Base-by-base conservation (phyloP, 768 basidiomycete species). In the Leccinum sublutescens region DNA sequence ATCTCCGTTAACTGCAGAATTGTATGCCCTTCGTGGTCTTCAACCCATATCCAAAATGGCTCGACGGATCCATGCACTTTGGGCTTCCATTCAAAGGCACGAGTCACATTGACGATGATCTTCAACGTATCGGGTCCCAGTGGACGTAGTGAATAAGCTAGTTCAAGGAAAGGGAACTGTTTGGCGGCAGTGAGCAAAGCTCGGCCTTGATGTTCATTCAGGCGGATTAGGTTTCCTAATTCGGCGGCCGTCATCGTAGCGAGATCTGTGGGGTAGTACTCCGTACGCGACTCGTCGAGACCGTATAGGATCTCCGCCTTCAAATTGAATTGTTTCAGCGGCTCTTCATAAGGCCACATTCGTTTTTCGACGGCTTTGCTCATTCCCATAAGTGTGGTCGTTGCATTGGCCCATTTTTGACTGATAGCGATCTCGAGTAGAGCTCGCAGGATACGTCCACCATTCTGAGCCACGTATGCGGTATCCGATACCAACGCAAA, bases 401-500 rank as follows among this genome's bases (percentile, higher is more conserved):
- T 84, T 43, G 86, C 87, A 64, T 80, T 85, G 3, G 95, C 95
- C 92, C 91, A 98, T 72, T 95, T 94, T 62, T 84, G 85, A 71
- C 93, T 93, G 66, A 98, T 84, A 0, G 91, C 93, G 31, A 98
- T 96, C 71, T 99, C 97, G 15, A 98, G 82, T 1, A 99, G 79
- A 47, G 95, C 93, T n/a, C 97, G 86, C 55, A 93, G 81, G 63
- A 99, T 98, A 60, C 97, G 90, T 17, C 90, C 95, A 15, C 88
- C 91, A 67, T 98, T 99, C 70, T 98, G 95, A 23, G 95, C 91
- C 45, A 87, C 93, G 69, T 96, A 99, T 2, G 88, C 93, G 68
- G 86, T 89, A 69, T 99, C 97, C 1, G 97, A 98, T 7, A 98
- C 88, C 59, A 99, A 78, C 9, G 97, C 97, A 67, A 97, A 99